phyloP scores from a whole-genome alignment of 2,329 filamentous ascomycete genomes.

The Thyridium curvatum region DNA sequence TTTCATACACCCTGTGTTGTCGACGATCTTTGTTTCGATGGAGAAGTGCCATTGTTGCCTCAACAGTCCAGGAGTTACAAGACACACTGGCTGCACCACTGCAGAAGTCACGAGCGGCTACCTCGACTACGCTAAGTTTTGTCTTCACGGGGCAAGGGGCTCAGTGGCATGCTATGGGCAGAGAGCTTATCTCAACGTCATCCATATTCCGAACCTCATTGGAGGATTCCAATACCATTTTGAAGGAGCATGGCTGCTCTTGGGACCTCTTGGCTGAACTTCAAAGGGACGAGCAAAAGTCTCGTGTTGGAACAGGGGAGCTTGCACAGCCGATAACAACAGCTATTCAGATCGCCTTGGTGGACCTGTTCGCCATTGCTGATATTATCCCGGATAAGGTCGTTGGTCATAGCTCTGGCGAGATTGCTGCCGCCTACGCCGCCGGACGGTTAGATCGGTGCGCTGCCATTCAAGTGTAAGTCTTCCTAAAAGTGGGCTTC shows the following conservation, averaged over 20 bases:
- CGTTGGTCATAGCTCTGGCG: constrained; percentile 27
- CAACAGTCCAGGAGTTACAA: neutral
- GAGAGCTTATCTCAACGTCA: too few relatives aligned
- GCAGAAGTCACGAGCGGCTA: too few relatives aligned
- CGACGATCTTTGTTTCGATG: constrained; percentile 15
- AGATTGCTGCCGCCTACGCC: constrained; percentile 30
- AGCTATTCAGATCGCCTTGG: constrained; percentile 24
- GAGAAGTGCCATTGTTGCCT: constrained; percentile 13
- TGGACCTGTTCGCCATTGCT: constrained; percentile 21
- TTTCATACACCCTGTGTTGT: constrained; percentile 16
- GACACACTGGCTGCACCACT: constrained; percentile 1
- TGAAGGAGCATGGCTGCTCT: too few relatives aligned
- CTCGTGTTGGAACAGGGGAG: too few relatives aligned
- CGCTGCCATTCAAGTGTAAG: too few relatives aligned
- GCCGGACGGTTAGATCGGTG: too few relatives aligned
- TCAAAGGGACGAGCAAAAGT: too few relatives aligned
- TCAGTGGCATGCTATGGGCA: constrained; percentile 5
- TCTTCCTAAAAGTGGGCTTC: too few relatives aligned
- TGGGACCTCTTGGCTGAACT: too few relatives aligned
- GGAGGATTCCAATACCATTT: neutral
- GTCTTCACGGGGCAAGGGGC: constrained; percentile 13
- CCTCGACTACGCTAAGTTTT: neutral
- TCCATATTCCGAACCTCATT: constrained; percentile 1
- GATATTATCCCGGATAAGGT: constrained; percentile 18
- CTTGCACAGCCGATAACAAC: constrained; percentile 15